phyloP scores from a whole-genome alignment of 108 stramenopile species.

The Cyclotella distinguenda region DNA sequence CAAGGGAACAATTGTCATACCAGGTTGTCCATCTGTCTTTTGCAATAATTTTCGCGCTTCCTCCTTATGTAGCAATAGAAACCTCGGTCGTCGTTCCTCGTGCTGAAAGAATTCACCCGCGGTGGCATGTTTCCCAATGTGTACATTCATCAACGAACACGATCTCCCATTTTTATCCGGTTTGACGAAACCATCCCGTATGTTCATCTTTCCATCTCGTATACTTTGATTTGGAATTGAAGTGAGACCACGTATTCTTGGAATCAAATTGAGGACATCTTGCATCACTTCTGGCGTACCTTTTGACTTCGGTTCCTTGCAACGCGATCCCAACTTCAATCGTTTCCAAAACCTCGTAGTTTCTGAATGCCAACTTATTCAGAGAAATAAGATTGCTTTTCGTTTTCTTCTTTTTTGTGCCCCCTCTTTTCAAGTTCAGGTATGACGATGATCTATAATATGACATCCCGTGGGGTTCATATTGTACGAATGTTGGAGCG shows the following conservation, averaged over 20 bases:
- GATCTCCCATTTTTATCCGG: constrained; percentile 60
- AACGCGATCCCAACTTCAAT: constrained; percentile 78
- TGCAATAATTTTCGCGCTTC: constrained; percentile 52
- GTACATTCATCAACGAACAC: constrained; percentile 70
- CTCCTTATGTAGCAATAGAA: constrained; percentile 58
- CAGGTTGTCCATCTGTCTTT: constrained; percentile 39
- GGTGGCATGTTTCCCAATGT: constrained; percentile 75
- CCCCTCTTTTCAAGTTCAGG: constrained; percentile 34
- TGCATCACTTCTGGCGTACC: constrained; percentile 10
- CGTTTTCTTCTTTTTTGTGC: constrained; percentile 47
- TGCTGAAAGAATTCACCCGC: constrained; percentile 81
- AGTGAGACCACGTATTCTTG: neutral
- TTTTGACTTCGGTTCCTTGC: constrained; percentile 80
- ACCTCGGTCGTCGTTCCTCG: constrained; percentile 65
- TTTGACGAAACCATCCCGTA: constrained; percentile 72
- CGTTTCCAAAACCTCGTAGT: constrained; percentile 75
- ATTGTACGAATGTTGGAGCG: neutral
- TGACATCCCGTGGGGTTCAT: neutral
- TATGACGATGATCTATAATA: constrained; percentile 1
- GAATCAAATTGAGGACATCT: neutral
- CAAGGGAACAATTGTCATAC: constrained; percentile 53
- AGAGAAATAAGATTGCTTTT: constrained; percentile 42
- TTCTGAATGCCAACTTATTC: constrained; percentile 43
- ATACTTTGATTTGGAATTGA: constrained; percentile 29
- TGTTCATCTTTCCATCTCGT: constrained; percentile 85